Percentiles rank a stretch among this genome's conserved stretches.
Conservation (phyloP, 1,284 basidiomycete genomes). For the Ganoderma boninense region DNA sequence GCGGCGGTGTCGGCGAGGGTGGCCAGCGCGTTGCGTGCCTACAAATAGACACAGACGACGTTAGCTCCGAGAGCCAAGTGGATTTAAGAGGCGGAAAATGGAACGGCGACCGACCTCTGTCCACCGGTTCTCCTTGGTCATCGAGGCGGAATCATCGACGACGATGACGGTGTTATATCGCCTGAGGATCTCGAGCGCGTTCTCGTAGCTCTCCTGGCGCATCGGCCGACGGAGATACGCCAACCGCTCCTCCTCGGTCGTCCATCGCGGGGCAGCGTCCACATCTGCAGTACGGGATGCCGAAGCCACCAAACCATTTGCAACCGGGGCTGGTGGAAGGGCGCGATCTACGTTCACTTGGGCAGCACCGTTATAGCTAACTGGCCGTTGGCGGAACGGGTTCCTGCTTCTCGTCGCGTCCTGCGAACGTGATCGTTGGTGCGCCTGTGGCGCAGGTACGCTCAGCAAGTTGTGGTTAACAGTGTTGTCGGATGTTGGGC, state of each 20-base stretch:
- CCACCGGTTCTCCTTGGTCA: conserved; percentile 55
- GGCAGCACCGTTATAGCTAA: not conserved
- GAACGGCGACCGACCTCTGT: conserved; percentile 45
- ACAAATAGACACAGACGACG: conserved; percentile 20
- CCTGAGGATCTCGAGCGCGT: conserved; percentile 51
- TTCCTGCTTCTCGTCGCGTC: conserved; percentile 15
- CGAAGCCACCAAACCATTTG: not conserved
- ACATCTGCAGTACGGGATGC: not conserved
- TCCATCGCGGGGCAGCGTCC: not conserved
- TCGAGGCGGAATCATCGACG: conserved; percentile 68
- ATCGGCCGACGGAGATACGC: conserved; percentile 35
- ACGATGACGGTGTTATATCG: conserved; percentile 62
- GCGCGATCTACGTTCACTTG: not conserved
- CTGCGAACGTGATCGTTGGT: conserved; percentile 18
- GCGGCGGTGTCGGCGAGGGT: conserved; percentile 52
- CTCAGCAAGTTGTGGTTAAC: conserved; percentile 4
- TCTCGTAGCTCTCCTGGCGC: conserved; percentile 45
- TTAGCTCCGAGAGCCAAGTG: not conserved
- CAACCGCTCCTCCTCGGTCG: conserved; percentile 20
- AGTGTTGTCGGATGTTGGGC: not conserved
- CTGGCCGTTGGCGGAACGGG: conserved; percentile 4
- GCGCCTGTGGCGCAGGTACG: conserved; percentile 9
- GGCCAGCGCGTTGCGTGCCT: conserved; percentile 54
- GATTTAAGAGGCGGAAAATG: not conserved
- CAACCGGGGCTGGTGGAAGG: not conserved